phyloP scores from a whole-genome alignment of 148 eudicot genomes.

The Rhododendron henanense region DNA sequence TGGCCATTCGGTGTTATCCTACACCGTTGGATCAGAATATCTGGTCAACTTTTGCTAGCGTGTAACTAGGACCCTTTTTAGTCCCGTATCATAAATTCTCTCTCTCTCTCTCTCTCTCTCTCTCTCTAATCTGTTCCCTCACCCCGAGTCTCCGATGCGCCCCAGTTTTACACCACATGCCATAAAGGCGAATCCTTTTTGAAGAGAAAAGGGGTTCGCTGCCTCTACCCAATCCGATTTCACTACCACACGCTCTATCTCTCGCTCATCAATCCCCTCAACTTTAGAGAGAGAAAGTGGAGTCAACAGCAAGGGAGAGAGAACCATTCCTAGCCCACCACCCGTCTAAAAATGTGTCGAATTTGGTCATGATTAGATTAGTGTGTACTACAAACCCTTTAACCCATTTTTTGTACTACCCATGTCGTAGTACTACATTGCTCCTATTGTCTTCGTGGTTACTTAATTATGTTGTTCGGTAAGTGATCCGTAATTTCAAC shows the following conservation, averaged over 20 bases:
- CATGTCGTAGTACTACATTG: not conserved
- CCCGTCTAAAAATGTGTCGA: not conserved
- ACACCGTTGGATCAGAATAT: not conserved
- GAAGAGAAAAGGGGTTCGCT: too few species aligned
- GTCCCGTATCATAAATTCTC: not conserved
- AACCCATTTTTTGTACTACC: constrained; percentile 9
- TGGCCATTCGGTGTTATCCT: not conserved
- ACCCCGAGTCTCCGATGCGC: not conserved
- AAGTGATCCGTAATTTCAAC: too few species aligned
- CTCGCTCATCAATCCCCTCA: not conserved
- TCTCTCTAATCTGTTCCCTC: not conserved
- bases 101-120: not conserved
- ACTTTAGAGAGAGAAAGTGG: not conserved
- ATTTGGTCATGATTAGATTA: not conserved
- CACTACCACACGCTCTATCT: not conserved
- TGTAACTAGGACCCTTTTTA: not conserved
- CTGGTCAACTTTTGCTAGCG: not conserved
- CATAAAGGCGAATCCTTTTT: not conserved
- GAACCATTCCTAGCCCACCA: constrained; percentile 3
- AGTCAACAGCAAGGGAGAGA: not conserved
- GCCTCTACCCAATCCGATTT: too few species aligned
- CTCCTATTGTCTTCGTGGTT: not conserved
- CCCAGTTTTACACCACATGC: not conserved
- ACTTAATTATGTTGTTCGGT: not conserved
- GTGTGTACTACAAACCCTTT: not conserved